Evolutionary conservation across 208 protist genomes (phyloP), one percentile per base, ranked within the genome.

Genomic region (Leishmania martiniquensis): DNA sequence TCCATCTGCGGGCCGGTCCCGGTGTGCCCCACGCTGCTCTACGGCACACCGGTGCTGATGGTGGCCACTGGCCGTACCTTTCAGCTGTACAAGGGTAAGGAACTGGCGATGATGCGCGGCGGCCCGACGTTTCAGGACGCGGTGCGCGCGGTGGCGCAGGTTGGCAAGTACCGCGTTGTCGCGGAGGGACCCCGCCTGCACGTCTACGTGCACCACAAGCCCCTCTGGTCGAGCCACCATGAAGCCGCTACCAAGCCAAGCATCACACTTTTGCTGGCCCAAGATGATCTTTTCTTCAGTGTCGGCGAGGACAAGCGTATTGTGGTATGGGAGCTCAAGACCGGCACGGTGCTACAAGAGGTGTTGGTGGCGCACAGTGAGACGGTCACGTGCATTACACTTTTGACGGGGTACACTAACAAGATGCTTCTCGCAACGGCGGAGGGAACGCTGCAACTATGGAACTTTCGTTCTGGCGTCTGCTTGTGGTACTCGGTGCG

Each of bases 391-490:
- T 71, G 70, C 29, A 47, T 94, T 25, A 75, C 81, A 25, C 68
- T 95, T 51, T 89, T 87, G 32, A 68, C 85, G 20, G 89, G 90
- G 32, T 98, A 97, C 86, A 87, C 78, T 5, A 97, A 97, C 81
- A 98, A 97, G 81, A 80, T 98, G 47, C 81, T 98, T 12, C 76
- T 95, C 59, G 81, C 81, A n/a, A 97, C 93, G 1, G 83, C 83
- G 67, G 84, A 95, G 69, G 95, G 95, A 25, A 75, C 83, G 17
- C 78, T 98, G 68, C 90, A 96, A 54, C 77, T 98, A 55, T 97
- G 89, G 86, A 98, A 98, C 85, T 97, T 95, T 85, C 86, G 87
- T 76, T 94, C 81, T 17, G 93, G 91, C n/a, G 67, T 72, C 69
- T 90, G 89, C 62, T 62, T 98, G 65, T 96, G 91, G 90, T 85